phyloP scores from a whole-genome alignment of 2,329 filamentous ascomycete genomes.

The Ascochyta lentis region DNA sequence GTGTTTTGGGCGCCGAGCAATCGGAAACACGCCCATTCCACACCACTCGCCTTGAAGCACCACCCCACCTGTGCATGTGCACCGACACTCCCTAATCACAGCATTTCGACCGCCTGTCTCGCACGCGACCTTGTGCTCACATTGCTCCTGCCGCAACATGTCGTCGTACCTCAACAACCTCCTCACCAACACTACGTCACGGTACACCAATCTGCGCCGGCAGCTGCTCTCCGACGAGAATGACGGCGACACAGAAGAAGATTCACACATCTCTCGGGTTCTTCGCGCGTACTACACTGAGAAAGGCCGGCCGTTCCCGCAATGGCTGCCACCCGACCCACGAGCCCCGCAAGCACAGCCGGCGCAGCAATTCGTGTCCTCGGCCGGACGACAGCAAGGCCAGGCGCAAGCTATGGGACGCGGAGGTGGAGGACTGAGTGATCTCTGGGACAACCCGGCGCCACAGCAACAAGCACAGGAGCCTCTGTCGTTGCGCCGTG shows the following conservation, averaged over 20 bases:
- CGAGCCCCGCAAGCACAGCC: conserved; percentile 67
- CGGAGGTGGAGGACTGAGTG: conserved; percentile 59
- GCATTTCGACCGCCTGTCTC: background rate
- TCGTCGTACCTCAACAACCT: conserved; percentile 82
- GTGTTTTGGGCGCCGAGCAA: conserved; percentile 12
- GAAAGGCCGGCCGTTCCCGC: conserved; percentile 79
- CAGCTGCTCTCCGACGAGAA: conserved; percentile 70
- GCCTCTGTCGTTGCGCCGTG: conserved; percentile 50
- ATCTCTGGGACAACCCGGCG: conserved; percentile 63
- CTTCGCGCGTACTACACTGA: conserved; percentile 92
- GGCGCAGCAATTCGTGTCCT: conserved; percentile 60
- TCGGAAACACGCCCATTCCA: conserved; percentile 9
- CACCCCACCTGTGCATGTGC: conserved; percentile 13
- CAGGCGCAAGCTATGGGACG: conserved; percentile 34
- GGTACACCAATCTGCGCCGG: conserved; percentile 64
- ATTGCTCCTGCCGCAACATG: conserved; percentile 30
- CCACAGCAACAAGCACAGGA: conserved; percentile 49
- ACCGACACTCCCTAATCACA: conserved; percentile 3
- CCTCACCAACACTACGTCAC: conserved; percentile 63
- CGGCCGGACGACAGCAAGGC: conserved; percentile 44
- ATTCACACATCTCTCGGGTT: conserved; percentile 93
- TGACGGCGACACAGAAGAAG: conserved; percentile 72
- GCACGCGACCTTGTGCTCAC: conserved; percentile 1
- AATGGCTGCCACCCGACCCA: conserved; percentile 91
- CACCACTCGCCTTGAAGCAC: conserved; percentile 4